These are phyloP conservation scores for Clarireedia paspali DNA, from an alignment of 2,329 filamentous ascomycete genomes.

Conservation along the genomic window DNA sequence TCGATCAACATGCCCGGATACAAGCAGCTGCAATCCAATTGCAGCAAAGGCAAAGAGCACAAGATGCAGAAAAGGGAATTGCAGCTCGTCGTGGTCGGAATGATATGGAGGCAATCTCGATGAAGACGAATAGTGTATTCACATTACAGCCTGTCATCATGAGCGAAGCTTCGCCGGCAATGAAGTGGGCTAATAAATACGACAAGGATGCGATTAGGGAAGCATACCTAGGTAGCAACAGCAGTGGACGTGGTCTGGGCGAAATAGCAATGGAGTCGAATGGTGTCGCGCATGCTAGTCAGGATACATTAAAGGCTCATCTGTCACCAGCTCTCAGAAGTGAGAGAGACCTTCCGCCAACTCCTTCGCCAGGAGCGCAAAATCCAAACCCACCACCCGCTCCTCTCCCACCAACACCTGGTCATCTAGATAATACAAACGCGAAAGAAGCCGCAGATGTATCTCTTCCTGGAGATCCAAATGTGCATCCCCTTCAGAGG, in stretches of 20 bases:
- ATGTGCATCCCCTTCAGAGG: slow-evolving; percentile 13
- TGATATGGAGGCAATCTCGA: slow-evolving; percentile 48
- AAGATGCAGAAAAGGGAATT: slow-evolving; percentile 43
- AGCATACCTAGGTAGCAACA: slow-evolving; percentile 71
- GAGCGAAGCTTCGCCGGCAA: slow-evolving; percentile 80
- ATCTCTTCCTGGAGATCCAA: slow-evolving; percentile 16
- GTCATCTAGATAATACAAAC: slow-evolving; percentile 11
- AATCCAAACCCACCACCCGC: slow-evolving; percentile 12
- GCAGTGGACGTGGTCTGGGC: slow-evolving; percentile 59
- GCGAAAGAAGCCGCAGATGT: slow-evolving; percentile 32
- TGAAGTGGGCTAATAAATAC: slow-evolving; percentile 96
- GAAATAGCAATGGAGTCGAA: slow-evolving; percentile 39
- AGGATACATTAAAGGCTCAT: slow-evolving; percentile 20
- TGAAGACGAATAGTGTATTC: slow-evolving; percentile 83
- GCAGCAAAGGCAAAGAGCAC: slow-evolving; percentile 67
- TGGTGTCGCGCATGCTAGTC: slow-evolving; percentile 21
- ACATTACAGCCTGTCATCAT: slow-evolving; percentile 80
- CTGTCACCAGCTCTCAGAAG: slow-evolving; percentile 4
- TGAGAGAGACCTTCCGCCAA: slow-evolving; percentile 29
- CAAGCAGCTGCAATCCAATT: slow-evolving; percentile 84
- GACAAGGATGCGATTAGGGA: slow-evolving; percentile 82
- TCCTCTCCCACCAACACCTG: slow-evolving; percentile 18
- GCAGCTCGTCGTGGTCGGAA: slow-evolving; percentile 45
- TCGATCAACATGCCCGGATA: slow-evolving; percentile 88
- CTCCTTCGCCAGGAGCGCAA: slow-evolving; percentile 36